Percentiles rank a stretch among this genome's conserved stretches.
phyloP scores from a whole-genome alignment of 192 early-diverging fungal species.

The Gryganskiella cystojenkinii region DNA sequence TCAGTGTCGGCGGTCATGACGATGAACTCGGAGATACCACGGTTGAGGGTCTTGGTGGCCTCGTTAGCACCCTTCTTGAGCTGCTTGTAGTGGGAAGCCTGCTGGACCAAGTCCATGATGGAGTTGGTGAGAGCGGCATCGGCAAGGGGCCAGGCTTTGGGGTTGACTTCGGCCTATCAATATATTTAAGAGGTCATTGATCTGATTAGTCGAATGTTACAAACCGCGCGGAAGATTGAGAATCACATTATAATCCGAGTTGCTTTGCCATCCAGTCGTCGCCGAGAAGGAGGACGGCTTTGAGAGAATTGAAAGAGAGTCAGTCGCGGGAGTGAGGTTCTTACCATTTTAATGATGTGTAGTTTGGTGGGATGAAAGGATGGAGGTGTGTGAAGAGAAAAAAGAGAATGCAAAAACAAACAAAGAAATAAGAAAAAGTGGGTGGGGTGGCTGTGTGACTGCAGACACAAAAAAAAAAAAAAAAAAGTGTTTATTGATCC shows the following conservation, averaged over 20 bases:
- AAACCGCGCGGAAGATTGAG: too few species aligned
- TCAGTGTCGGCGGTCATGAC: conserved; percentile 98
- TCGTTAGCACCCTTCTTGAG: conserved; percentile 99
- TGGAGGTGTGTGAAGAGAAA: background rate
- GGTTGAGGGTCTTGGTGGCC: conserved; percentile 99
- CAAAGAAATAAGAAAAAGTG: too few species aligned
- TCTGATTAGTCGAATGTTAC: too few species aligned
- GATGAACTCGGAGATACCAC: conserved; percentile 98
- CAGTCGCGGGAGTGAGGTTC: too few species aligned
- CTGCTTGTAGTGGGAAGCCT: conserved; percentile 99
- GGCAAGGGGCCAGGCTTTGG: conserved; percentile 91
- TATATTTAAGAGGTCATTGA: background rate
- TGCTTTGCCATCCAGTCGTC: background rate
- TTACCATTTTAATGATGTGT: conserved; percentile 13
- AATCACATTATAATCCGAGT: background rate
- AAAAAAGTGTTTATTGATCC: too few species aligned
- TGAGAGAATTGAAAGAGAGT: too few species aligned
- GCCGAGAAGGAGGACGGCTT: too few species aligned
- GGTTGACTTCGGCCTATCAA: conserved; percentile 60
- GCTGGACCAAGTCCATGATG: conserved; percentile 97
- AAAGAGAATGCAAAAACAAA: background rate
- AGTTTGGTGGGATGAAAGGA: background rate
- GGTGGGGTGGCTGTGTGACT: background rate
- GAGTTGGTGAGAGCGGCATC: conserved; percentile 89
- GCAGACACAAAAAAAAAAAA: conserved; percentile 1